Conservation (phyloP, 2,329 filamentous ascomycete species). For the Amphichorda felina region DNA sequence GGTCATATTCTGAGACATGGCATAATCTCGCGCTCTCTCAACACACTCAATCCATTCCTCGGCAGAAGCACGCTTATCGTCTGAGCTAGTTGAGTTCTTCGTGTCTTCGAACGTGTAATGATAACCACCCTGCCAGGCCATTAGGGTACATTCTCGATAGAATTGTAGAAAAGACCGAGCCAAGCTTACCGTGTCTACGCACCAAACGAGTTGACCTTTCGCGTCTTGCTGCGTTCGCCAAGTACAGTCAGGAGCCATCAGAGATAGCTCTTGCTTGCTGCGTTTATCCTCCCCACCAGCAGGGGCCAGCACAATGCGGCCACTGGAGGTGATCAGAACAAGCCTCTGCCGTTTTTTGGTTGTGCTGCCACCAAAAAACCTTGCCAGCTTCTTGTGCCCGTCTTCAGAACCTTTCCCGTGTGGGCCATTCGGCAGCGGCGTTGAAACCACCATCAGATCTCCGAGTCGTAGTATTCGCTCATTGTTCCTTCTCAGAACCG, state of each 20-base stretch:
- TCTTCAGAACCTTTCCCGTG: constrained; percentile 61
- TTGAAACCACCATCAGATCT: constrained; percentile 74
- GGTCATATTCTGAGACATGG: constrained; percentile 57
- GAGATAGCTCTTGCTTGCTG: constrained; percentile 81
- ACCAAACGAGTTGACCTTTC: constrained; percentile 84
- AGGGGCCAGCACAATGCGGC: constrained; percentile 78
- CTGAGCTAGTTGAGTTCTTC: constrained; percentile 52
- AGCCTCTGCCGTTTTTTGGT: constrained; percentile 88
- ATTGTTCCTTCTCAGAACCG: constrained; percentile 79
- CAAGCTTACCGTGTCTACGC: constrained; percentile 84
- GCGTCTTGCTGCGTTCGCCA: constrained; percentile 74
- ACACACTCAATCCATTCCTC: constrained; percentile 90
- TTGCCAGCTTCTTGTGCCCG: constrained; percentile 75
- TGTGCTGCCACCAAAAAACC: constrained; percentile 85
- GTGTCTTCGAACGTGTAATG: constrained; percentile 89
- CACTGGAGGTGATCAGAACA: constrained; percentile 90
- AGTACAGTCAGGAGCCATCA: constrained; percentile 60
- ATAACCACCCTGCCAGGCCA: constrained; percentile 59
- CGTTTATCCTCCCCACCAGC: constrained; percentile 94
- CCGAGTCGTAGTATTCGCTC: constrained; percentile 92
- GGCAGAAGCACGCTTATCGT: constrained; percentile 54
- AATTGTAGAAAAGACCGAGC: background rate
- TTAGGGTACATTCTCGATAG: background rate
- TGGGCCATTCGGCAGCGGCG: constrained; percentile 64
- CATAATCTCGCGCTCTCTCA: constrained; percentile 77